Percentiles rank a stretch among this genome's conserved stretches.
Conservation (phyloP, 352 stramenopile species). For the Phytophthora sp. region DNA sequence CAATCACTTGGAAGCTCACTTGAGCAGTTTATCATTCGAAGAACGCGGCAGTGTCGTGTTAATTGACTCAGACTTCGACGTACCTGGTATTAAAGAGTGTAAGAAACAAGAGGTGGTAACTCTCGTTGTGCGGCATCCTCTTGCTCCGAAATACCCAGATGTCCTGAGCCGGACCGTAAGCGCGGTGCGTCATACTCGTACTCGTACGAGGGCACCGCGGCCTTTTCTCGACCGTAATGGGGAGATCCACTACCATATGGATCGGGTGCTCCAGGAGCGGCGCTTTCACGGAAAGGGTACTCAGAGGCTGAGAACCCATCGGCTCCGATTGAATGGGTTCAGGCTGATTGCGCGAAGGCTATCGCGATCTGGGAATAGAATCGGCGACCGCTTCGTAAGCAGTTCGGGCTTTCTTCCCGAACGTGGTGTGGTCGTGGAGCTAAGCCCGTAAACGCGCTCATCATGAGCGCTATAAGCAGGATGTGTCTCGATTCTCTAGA, state of each 20-base stretch:
- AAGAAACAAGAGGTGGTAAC: conserved; percentile 36
- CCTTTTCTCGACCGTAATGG: no score
- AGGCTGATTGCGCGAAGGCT: not conserved
- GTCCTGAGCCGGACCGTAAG: no score
- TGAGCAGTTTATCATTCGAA: conserved; percentile 61
- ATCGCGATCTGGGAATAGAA: not conserved
- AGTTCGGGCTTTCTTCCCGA: not conserved
- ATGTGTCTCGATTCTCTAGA: not conserved
- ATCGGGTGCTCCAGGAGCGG: not conserved
- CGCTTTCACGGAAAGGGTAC: not conserved
- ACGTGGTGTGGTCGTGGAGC: not conserved
- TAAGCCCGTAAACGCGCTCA: no score
- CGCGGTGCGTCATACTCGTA: not conserved
- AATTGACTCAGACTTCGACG: conserved; percentile 69
- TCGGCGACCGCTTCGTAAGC: not conserved
- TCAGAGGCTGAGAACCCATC: no score
- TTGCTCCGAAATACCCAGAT: conserved; percentile 59
- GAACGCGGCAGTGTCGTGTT: conserved; percentile 46
- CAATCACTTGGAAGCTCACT: conserved; percentile 70
- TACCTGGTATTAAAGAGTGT: conserved; percentile 65
- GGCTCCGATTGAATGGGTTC: not conserved
- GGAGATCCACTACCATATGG: no score
- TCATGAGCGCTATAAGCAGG: not conserved
- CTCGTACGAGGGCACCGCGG: not conserved
- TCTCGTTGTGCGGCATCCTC: conserved; percentile 41